phyloP scores from a whole-genome alignment of 129 eudicot genomes.

The Saposhnikovia divaricata region DNA sequence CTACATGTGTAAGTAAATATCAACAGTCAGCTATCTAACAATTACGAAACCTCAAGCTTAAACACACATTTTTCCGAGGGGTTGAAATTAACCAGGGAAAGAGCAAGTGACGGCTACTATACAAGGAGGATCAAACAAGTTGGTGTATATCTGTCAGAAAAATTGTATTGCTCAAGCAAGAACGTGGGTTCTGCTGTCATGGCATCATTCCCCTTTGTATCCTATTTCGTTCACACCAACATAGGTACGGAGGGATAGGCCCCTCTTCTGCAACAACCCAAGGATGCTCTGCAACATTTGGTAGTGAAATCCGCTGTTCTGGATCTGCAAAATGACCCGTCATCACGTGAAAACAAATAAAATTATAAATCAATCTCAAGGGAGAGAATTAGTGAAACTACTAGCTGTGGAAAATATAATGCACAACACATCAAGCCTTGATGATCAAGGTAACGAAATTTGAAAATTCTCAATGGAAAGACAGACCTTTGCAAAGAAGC shows the following conservation, averaged over 20 bases:
- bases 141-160: constrained; percentile 20
- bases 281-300: constrained; percentile 53
- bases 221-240: constrained; percentile 69
- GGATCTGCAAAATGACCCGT: constrained; percentile 46
- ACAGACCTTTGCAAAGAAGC: constrained; percentile 95
- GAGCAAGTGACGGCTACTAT: constrained; percentile 18
- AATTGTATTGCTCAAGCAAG: constrained; percentile 7
- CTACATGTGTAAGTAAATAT: background rate
- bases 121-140: constrained; percentile 25
- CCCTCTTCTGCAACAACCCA: constrained; percentile 78
- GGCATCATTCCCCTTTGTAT: constrained; percentile 16
- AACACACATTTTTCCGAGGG: background rate
- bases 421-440: background rate
- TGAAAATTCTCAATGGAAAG: background rate
- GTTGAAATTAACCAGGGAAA: background rate
- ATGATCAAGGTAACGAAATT: background rate
- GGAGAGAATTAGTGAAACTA: background rate
- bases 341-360: background rate
- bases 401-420: background rate
- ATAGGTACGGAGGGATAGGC: constrained; percentile 47
- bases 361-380: background rate
- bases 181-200: constrained; percentile 27
- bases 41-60: background rate
- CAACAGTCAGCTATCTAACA: background rate
- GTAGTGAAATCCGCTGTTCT: constrained; percentile 41